phyloP scores from a whole-genome alignment of 1,139 yeast genomes.

The Candida tetrigidarum region DNA sequence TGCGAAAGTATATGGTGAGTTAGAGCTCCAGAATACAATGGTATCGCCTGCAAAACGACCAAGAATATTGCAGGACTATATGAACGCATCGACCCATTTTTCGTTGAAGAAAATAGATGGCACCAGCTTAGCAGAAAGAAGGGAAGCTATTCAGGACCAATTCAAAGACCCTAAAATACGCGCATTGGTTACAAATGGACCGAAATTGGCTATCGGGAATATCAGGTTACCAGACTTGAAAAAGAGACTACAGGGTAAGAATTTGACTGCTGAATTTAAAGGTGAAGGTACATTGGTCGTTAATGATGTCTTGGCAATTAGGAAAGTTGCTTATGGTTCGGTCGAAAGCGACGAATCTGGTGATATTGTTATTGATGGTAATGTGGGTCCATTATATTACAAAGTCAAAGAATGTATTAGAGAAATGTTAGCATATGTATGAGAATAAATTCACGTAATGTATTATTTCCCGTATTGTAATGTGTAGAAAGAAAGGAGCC shows the following conservation, averaged over 20 bases:
- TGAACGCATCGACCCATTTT: slow-evolving; percentile 42
- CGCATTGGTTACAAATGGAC: slow-evolving; percentile 24
- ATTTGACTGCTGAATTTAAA: slow-evolving; percentile 82
- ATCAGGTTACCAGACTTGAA: slow-evolving; percentile 82
- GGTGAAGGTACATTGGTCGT: slow-evolving; percentile 94
- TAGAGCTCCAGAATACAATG: slow-evolving; percentile 47
- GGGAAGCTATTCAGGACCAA: slow-evolving; percentile 11
- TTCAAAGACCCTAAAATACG: slow-evolving; percentile 15
- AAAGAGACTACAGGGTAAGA: slow-evolving; percentile 57
- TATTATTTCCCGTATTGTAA: too few species aligned
- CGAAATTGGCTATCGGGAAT: slow-evolving; percentile 82
- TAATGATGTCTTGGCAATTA: slow-evolving; percentile 73
- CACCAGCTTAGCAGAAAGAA: slow-evolving; percentile 9
- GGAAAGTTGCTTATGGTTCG: slow-evolving; percentile 58
- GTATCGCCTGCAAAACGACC: slow-evolving; percentile 15
- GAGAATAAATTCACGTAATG: too few species aligned
- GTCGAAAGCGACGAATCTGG: slow-evolving; percentile 64
- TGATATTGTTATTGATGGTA: slow-evolving; percentile 83
- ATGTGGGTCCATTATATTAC: slow-evolving; percentile 75
- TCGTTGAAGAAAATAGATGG: slow-evolving; percentile 34
- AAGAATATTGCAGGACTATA: slow-evolving; percentile 31
- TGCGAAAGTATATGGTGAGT: slow-evolving; percentile 80
- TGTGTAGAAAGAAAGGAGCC: too few species aligned
- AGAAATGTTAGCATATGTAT: slow-evolving; percentile 79
- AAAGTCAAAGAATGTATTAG: slow-evolving; percentile 76